Evolutionary conservation across 2,329 filamentous ascomycete genomes (phyloP).

Genomic region (Hypoxylon sp.): DNA sequence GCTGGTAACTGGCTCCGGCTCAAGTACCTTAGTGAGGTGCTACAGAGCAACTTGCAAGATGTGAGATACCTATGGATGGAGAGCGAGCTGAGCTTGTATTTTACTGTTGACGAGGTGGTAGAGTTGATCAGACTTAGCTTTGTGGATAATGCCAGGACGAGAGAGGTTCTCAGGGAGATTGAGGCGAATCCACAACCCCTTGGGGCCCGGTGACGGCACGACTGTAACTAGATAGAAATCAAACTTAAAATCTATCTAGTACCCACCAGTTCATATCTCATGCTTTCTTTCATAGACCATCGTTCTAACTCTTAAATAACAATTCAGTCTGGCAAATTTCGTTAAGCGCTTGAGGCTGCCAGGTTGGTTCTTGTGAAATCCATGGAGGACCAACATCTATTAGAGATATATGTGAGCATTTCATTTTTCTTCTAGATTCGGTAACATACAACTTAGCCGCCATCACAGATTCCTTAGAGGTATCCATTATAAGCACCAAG

Average conservation of each 20-base stretch:
- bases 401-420: neutral
- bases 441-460: neutral
- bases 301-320: neutral
- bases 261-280: neutral
- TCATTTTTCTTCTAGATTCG: neutral
- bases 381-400: neutral
- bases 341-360: neutral
- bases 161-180: conserved; percentile 72
- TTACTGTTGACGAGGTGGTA: conserved; percentile 71
- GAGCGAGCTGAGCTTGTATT: conserved; percentile 75
- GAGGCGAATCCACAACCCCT: conserved; percentile 64
- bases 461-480: neutral
- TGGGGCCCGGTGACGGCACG: conserved; percentile 12
- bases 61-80: conserved; percentile 75
- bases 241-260: neutral
- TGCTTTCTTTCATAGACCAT: neutral
- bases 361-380: neutral
- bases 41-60: conserved; percentile 76
- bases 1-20: conserved; percentile 74
- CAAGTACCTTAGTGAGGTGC: conserved; percentile 74
- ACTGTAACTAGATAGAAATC: neutral
- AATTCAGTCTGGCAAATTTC: neutral
- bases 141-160: conserved; percentile 72
- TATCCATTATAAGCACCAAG: neutral
- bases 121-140: conserved; percentile 75